Evolutionary conservation across 2,329 filamentous ascomycete genomes (phyloP).

Genomic region (Beauveria bassiana): DNA sequence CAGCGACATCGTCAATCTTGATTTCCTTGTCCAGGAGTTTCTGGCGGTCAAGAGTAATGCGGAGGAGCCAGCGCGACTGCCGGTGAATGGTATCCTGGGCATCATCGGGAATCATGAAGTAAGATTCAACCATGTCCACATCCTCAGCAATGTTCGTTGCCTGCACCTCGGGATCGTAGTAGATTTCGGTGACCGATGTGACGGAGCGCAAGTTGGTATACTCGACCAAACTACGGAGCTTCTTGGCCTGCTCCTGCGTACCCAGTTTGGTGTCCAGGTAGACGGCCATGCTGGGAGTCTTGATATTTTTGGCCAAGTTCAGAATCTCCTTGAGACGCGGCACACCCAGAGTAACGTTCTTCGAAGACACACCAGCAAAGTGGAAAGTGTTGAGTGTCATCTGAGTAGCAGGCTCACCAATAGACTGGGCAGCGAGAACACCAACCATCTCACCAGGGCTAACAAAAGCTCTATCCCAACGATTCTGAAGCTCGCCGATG

Average conservation of each 20-base stretch:
- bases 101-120: constrained; percentile 89
- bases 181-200: constrained; percentile 87
- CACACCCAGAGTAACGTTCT: constrained; percentile 99
- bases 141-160: constrained; percentile 82
- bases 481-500: constrained; percentile 79
- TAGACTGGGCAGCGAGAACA: constrained; percentile 94
- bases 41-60: constrained; percentile 85
- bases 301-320: constrained; percentile 95
- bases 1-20: constrained; percentile 82
- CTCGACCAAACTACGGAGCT: constrained; percentile 80
- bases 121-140: constrained; percentile 89
- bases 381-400: constrained; percentile 99
- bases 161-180: constrained; percentile 89
- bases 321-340: constrained; percentile 99
- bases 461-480: constrained; percentile 79
- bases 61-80: constrained; percentile 92
- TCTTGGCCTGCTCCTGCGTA: constrained; percentile 74
- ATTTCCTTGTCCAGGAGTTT: constrained; percentile 94
- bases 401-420: constrained; percentile 96
- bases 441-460: constrained; percentile 98
- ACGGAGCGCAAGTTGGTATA: constrained; percentile 91
- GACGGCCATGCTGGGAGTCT: constrained; percentile 95
- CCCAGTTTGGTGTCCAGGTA: constrained; percentile 61
- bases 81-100: constrained; percentile 51
- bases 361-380: constrained; percentile 98